phyloP scores from a whole-genome alignment of 345 rosid species.

The Rhizophora mangle region DNA sequence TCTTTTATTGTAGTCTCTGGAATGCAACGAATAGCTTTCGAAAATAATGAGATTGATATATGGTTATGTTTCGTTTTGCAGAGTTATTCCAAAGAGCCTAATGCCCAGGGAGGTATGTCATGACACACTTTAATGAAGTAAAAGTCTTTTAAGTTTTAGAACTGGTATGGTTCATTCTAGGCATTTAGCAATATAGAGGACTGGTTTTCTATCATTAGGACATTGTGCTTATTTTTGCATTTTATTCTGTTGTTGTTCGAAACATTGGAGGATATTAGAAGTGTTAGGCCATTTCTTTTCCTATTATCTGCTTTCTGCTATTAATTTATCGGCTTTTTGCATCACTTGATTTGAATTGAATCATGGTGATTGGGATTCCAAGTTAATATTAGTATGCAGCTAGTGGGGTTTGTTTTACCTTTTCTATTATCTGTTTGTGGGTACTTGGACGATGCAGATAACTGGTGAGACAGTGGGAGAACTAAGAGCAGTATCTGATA shows the following conservation, averaged over 20 bases:
- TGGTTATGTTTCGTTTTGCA: conserved; percentile 35
- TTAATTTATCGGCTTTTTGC: not conserved
- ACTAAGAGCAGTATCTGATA: conserved; percentile 80
- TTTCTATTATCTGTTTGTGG: no score
- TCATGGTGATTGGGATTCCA: not conserved
- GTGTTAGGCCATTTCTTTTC: not conserved
- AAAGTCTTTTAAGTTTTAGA: not conserved
- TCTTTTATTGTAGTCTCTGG: not conserved
- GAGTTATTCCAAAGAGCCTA: conserved; percentile 77
- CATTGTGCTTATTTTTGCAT: not conserved
- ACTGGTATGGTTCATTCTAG: no score
- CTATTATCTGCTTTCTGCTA: not conserved
- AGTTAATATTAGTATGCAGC: not conserved
- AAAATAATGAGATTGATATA: not conserved
- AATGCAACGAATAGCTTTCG: not conserved
- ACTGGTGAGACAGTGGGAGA: conserved; percentile 85
- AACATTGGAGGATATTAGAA: not conserved
- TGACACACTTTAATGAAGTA: not conserved
- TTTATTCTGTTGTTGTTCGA: not conserved
- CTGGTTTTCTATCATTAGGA: no score
- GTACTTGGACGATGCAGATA: conserved; percentile 36
- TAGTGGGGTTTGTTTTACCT: not conserved
- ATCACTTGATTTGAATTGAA: not conserved
- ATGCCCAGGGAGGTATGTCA: conserved; percentile 80
- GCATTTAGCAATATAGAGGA: no score